These are phyloP conservation scores for Pyrenopolyporus hunteri DNA, from an alignment of 495 filamentous ascomycete species.

Conservation along the genomic window DNA sequence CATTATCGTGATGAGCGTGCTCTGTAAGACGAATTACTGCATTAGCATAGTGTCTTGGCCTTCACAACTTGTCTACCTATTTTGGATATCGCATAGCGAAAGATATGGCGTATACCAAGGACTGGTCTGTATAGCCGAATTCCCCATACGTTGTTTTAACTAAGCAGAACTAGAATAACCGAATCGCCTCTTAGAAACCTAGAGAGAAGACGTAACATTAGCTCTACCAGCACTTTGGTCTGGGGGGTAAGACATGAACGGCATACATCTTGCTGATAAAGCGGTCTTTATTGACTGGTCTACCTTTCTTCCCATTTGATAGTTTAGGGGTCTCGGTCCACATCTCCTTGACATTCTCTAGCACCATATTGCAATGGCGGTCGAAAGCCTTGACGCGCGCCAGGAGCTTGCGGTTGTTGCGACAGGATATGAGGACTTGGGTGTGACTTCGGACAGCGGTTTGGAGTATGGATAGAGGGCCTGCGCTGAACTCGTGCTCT, in stretches of 20 bases:
- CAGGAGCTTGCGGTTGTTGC: constrained; percentile 88
- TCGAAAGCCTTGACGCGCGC: constrained; percentile 60
- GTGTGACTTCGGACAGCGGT: constrained; percentile 84
- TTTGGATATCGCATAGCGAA: constrained; percentile 4
- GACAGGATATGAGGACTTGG: constrained; percentile 85
- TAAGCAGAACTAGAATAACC: constrained; percentile 90
- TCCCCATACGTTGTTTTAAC: constrained; percentile 51
- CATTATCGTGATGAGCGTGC: constrained; percentile 4
- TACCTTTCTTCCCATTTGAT: constrained; percentile 78
- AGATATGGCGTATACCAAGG: neutral
- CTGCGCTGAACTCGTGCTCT: constrained; percentile 86
- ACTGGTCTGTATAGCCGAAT: neutral
- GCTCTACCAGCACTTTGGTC: neutral
- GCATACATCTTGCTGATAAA: constrained; percentile 98
- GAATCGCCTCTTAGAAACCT: constrained; percentile 95
- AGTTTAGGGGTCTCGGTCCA: constrained; percentile 92
- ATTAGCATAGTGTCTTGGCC: constrained; percentile 11
- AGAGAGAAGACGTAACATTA: constrained; percentile 13
- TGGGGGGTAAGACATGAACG: neutral
- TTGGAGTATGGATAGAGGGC: constrained; percentile 89
- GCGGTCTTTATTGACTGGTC: constrained; percentile 94
- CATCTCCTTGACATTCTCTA: constrained; percentile 99
- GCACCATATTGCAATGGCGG: constrained; percentile 81
- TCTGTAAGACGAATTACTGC: constrained; percentile 4
- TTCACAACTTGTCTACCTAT: constrained; percentile 5